These are phyloP conservation scores for Saitozyma sp. DNA, from an alignment of 768 basidiomycete species.

Conservation along the genomic window DNA sequence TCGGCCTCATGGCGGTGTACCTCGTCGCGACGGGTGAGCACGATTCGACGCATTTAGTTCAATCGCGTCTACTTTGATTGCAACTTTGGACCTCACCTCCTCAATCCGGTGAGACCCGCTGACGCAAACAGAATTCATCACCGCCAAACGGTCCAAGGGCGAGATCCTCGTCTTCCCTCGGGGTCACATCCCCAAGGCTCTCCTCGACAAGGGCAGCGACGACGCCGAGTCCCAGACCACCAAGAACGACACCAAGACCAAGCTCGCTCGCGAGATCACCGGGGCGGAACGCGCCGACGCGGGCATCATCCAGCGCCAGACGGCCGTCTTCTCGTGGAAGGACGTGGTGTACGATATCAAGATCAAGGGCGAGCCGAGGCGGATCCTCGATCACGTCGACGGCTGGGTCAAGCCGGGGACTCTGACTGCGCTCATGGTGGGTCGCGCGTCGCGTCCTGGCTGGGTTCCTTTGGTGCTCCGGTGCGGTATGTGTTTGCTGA, in stretches of 20 bases:
- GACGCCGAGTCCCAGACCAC: conserved; percentile 35
- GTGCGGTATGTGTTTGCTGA: background rate
- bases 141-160: conserved; percentile 52
- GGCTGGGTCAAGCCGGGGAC: conserved; percentile 55
- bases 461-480: conserved; percentile 44
- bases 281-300: conserved; percentile 2
- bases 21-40: conserved; percentile 42
- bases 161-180: conserved; percentile 53
- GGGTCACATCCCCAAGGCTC: conserved; percentile 40
- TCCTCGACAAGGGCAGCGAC: conserved; percentile 13
- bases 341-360: conserved; percentile 53
- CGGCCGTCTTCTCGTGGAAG: conserved; percentile 52
- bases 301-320: conserved; percentile 48
- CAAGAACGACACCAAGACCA: background rate
- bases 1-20: conserved; percentile 44
- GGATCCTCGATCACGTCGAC: conserved; percentile 53
- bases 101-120: background rate
- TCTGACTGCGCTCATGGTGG: conserved; percentile 56
- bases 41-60: background rate
- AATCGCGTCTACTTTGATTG: background rate
- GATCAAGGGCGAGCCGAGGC: conserved; percentile 55
- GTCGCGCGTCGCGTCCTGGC: background rate
- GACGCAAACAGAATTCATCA: conserved; percentile 39
- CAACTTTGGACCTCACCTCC: background rate
- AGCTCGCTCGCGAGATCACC: background rate